These are phyloP conservation scores for Diacronema lutheri DNA, from an alignment of 78 protist species.

Conservation along the genomic window DNA sequence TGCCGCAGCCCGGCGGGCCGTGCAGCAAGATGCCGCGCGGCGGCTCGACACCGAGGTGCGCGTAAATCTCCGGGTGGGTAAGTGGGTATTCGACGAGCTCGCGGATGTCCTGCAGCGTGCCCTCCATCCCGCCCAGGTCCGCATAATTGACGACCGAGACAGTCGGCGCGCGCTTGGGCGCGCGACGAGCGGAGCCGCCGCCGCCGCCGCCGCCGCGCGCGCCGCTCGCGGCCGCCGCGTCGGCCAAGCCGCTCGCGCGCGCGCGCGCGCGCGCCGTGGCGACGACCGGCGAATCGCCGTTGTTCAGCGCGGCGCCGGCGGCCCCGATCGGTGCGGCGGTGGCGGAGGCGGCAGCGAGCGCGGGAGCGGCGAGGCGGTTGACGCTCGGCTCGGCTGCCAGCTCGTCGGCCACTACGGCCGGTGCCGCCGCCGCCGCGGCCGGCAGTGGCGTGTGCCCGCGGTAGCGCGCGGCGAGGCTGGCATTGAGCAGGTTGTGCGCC, in stretches of 20 bases:
- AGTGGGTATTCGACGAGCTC: slow-evolving; percentile 86
- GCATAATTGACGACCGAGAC: slow-evolving; percentile 26
- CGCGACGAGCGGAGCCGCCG: neutral
- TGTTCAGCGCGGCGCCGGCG: too few species aligned
- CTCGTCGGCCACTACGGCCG: too few species aligned
- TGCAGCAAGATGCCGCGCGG: slow-evolving; percentile 84
- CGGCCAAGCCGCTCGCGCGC: too few species aligned
- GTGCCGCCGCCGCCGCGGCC: too few species aligned
- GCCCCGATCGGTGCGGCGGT: too few species aligned
- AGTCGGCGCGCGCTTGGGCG: neutral
- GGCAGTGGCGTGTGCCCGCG: too few species aligned
- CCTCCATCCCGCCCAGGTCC: slow-evolving; percentile 78
- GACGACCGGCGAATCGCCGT: too few species aligned
- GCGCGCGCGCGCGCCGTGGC: too few species aligned
- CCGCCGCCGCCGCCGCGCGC: neutral
- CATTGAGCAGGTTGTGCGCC: neutral
- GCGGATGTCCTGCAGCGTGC: slow-evolving; percentile 60
- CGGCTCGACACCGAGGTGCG: slow-evolving; percentile 73
- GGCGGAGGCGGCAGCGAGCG: too few species aligned
- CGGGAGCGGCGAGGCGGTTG: too few species aligned
- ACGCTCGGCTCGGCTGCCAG: too few species aligned
- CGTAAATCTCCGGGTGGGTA: slow-evolving; percentile 79
- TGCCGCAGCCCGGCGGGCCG: slow-evolving; percentile 97
- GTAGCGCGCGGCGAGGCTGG: neutral
- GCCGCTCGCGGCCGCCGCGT: neutral